phyloP scores from a whole-genome alignment of 2,329 filamentous ascomycete genomes.

The Periconia macrospinosa region DNA sequence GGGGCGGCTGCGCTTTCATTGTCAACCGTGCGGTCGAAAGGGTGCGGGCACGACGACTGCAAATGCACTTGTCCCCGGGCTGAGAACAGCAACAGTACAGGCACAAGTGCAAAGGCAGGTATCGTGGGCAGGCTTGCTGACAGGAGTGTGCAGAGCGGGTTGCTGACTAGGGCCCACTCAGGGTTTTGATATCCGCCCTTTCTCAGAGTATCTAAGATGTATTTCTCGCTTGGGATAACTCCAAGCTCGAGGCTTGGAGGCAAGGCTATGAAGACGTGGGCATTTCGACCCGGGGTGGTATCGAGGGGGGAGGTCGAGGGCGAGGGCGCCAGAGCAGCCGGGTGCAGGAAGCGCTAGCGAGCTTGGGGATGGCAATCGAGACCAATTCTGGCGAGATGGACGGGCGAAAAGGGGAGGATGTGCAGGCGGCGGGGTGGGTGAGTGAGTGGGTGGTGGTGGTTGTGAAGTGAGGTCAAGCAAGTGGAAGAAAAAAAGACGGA shows the following conservation, averaged over 20 bases:
- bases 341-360: background rate
- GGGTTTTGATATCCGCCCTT: background rate
- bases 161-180: background rate
- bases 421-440: no score
- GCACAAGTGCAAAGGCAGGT: background rate
- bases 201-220: conserved; percentile 1
- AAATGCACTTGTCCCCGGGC: background rate
- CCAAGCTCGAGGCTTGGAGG: conserved; percentile 38
- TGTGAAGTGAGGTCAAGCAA: no score
- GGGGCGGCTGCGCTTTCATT: conserved; percentile 25
- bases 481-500: no score
- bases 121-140: conserved; percentile 16
- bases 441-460: no score
- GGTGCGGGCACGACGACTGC: background rate
- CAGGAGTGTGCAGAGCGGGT: background rate
- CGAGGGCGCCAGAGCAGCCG: conserved; percentile 4
- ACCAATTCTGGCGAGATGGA: background rate
- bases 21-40: conserved; percentile 11
- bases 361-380: background rate
- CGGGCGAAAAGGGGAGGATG: no score
- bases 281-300: conserved; percentile 19
- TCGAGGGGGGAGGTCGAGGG: conserved; percentile 12
- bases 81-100: background rate
- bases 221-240: conserved; percentile 13
- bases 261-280: conserved; percentile 25